Base-by-base conservation (phyloP, 1,284 basidiomycete genomes). In the Naganishia albida region DNA sequence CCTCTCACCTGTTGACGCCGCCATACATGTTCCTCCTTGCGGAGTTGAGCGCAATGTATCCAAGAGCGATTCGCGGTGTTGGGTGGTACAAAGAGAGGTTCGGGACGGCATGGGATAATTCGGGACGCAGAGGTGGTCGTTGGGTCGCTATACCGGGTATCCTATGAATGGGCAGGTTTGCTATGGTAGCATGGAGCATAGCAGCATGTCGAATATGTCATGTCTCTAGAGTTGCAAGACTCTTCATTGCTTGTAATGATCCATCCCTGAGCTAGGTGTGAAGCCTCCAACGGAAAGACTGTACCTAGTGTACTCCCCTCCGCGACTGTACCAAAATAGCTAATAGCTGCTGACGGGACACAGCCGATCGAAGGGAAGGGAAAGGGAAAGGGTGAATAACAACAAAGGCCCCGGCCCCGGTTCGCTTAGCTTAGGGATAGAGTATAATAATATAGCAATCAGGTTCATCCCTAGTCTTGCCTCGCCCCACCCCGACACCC, bases 1-100 rank as follows among this genome's bases (percentile, higher is more conserved):
- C 66, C 15, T 48, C 42, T 49, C 55, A 40, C 16, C 68, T 80
- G 7, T 69, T 87, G 23, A 80, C 85, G 1, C 88, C 90, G 0
- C 87, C 89, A 1, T 91, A 87, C 83, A 80, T 89, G 44, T 95
- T 95, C 77, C 75, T 91, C 34, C 64, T 87, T 7, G 80, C 85
- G 3, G 89, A 92, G 73, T 70, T 94, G 1, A 78, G 84, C 26
- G 65, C 85, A 39, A 93, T 94, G 92, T 72, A 88, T 6, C 88
- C 90, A 0, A 80, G 91, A 28, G 92, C 92, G 3, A 83, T 87
- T 65, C 85, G 84, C 62, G 90, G 89, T 2, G 91, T 94, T 72
- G 72, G 72, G 68, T 94, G 92, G 92, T 93, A 94, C 77, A 83
- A 83, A 50, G 69, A 80, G 60, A 87, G 83, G 53, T 93, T 94